Percentiles rank a stretch among this genome's conserved stretches.
phyloP scores from a whole-genome alignment of 2,329 filamentous ascomycete genomes.

The Colletotrichum somersetense region DNA sequence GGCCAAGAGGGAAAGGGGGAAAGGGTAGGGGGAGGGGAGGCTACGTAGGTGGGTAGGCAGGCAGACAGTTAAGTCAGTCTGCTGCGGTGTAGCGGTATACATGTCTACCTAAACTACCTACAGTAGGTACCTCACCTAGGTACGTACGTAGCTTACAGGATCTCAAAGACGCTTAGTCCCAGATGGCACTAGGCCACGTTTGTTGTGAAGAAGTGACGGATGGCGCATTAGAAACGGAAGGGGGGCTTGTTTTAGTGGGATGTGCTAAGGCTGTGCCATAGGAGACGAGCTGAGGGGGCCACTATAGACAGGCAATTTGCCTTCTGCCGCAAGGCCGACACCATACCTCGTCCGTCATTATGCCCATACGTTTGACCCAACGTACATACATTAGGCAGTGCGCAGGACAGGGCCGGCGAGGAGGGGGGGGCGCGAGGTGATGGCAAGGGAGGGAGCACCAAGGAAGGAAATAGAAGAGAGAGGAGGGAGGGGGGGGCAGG shows the following conservation, averaged over 20 bases:
- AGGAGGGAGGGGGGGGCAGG: neutral
- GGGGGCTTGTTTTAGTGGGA: conserved; percentile 12
- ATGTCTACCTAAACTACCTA: too few species aligned
- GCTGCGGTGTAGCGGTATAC: too few species aligned
- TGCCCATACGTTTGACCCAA: conserved; percentile 24
- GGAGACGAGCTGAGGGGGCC: conserved; percentile 10
- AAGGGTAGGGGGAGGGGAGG: neutral
- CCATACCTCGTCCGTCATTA: conserved; percentile 4
- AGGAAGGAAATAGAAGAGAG: neutral
- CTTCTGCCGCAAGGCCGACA: conserved; percentile 34
- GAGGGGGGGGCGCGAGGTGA: neutral
- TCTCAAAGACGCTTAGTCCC: neutral
- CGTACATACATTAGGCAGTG: neutral
- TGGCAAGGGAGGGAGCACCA: too few species aligned
- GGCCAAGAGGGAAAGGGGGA: conserved; percentile 7
- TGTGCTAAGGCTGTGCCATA: conserved; percentile 1
- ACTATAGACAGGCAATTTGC: conserved; percentile 24
- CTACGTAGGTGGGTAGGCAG: conserved; percentile 15
- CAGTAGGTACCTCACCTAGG: too few species aligned
- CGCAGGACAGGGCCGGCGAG: neutral
- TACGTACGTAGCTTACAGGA: conserved; percentile 20
- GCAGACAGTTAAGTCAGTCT: too few species aligned
- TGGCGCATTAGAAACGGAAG: conserved; percentile 24
- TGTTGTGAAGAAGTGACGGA: conserved; percentile 22
- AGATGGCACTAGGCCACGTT: conserved; percentile 25